Conservation (phyloP, 441 rosid species). For the Populus hybrid region DNA sequence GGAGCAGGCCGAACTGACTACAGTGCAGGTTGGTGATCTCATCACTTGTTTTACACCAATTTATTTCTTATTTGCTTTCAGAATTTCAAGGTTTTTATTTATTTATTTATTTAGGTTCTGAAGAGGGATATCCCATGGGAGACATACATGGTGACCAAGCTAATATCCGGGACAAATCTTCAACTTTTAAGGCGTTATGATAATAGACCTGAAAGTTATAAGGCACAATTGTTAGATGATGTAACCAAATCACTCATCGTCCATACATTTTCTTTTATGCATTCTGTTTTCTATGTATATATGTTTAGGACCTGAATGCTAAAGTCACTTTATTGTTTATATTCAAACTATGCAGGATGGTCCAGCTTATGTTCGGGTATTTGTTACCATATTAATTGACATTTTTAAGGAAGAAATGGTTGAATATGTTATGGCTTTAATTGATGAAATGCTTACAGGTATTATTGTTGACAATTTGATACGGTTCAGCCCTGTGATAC, state of each 20-base stretch:
- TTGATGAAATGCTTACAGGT: constrained; percentile 96
- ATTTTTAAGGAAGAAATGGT: constrained; percentile 95
- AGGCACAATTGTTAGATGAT: constrained; percentile 87
- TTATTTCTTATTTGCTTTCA: no score
- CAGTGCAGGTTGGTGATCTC: constrained; percentile 60
- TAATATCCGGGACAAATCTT: constrained; percentile 78
- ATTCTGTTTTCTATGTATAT: background rate
- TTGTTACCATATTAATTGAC: constrained; percentile 79
- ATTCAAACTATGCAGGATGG: constrained; percentile 64
- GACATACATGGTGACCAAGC: constrained; percentile 85
- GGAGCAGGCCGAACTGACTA: constrained; percentile 72
- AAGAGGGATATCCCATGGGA: constrained; percentile 99
- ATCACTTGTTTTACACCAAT: background rate
- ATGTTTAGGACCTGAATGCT: background rate
- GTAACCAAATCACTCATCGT: constrained; percentile 34
- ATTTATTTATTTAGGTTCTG: constrained; percentile 48
- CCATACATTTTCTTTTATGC: background rate
- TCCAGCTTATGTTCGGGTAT: constrained; percentile 77
- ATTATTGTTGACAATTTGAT: constrained; percentile 4
- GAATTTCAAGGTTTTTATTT: no score
- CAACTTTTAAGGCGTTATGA: constrained; percentile 88
- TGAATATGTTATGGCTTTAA: constrained; percentile 90
- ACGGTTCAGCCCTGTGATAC: no score
- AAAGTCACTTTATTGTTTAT: background rate
- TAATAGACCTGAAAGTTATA: constrained; percentile 63